Percentiles rank a stretch among this genome's conserved stretches.
These are phyloP conservation scores for Plasmopara halstedii DNA, from an alignment of 352 stramenopile genomes.

Conservation along the genomic window DNA sequence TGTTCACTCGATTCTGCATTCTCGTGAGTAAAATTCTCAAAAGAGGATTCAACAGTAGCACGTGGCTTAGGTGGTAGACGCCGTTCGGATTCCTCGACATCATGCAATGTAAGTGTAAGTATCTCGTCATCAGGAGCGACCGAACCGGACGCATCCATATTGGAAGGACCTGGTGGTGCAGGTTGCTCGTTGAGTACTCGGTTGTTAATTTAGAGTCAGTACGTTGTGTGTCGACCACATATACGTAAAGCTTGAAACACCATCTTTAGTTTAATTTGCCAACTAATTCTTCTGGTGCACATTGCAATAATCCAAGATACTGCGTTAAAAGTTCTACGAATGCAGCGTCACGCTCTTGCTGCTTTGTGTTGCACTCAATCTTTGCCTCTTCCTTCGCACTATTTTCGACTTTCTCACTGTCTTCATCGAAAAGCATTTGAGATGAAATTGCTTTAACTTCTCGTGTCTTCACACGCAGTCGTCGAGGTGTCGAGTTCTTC, in stretches of 20 bases:
- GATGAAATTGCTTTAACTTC: not conserved
- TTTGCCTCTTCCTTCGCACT: too few relatives aligned
- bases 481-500: not conserved
- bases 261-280: not conserved
- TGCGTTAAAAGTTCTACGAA: conserved; percentile 35
- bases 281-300: conserved; percentile 16
- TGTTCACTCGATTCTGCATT: conserved; percentile 5
- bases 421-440: conserved; percentile 5
- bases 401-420: too few relatives aligned
- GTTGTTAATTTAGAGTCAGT: conserved; percentile 9
- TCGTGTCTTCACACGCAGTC: conserved; percentile 14
- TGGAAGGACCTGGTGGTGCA: not conserved
- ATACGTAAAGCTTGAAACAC: too few relatives aligned
- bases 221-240: too few relatives aligned
- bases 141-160: conserved; percentile 11
- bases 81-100: conserved; percentile 22
- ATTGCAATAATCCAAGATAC: conserved; percentile 41
- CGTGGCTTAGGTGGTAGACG: conserved; percentile 4
- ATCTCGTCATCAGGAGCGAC: conserved; percentile 27
- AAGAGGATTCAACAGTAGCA: not conserved
- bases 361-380: not conserved
- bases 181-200: conserved; percentile 7
- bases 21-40: conserved; percentile 20
- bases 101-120: conserved; percentile 29
- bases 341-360: conserved; percentile 13